Evolutionary conservation across 495 filamentous ascomycete genomes (phyloP).

Genomic region (Penicillium pulvis): DNA sequence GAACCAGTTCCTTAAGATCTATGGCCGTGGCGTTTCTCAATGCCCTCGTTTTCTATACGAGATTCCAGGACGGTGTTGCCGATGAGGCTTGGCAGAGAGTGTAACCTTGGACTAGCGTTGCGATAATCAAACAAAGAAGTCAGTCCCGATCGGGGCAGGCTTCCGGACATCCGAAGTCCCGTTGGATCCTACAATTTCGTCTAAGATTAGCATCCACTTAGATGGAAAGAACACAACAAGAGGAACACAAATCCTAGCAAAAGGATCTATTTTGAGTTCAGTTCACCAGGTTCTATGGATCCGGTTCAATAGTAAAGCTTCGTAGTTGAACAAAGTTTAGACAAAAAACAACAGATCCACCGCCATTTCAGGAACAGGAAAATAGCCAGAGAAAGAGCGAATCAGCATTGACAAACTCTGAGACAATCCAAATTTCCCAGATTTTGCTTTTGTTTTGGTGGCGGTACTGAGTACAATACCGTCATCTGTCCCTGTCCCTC

Average conservation of each 20-base stretch:
- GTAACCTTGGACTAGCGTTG: too few species aligned
- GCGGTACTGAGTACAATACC: conserved; percentile 4
- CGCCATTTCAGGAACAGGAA: conserved; percentile 6
- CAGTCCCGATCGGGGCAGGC: not conserved
- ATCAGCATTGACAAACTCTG: conserved; percentile 6
- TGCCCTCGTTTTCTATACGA: too few species aligned
- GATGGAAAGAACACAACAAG: too few species aligned
- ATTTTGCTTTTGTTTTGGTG: not conserved
- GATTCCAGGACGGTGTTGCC: too few species aligned
- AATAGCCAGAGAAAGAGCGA: not conserved
- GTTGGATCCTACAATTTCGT: not conserved
- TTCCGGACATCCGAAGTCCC: not conserved
- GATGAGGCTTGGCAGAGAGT: too few species aligned
- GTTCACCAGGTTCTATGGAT: too few species aligned
- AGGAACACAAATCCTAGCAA: too few species aligned
- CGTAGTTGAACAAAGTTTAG: not conserved
- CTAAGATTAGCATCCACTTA: not conserved
- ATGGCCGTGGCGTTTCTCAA: too few species aligned
- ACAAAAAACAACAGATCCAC: conserved; percentile 1
- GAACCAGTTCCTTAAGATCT: not conserved
- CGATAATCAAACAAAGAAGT: too few species aligned
- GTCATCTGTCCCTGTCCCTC: not conserved
- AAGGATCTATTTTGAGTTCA: too few species aligned
- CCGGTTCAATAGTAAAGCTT: too few species aligned
- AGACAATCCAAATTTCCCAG: conserved; percentile 26